phyloP scores from a whole-genome alignment of 345 rosid species.

The Psidium guajava region DNA sequence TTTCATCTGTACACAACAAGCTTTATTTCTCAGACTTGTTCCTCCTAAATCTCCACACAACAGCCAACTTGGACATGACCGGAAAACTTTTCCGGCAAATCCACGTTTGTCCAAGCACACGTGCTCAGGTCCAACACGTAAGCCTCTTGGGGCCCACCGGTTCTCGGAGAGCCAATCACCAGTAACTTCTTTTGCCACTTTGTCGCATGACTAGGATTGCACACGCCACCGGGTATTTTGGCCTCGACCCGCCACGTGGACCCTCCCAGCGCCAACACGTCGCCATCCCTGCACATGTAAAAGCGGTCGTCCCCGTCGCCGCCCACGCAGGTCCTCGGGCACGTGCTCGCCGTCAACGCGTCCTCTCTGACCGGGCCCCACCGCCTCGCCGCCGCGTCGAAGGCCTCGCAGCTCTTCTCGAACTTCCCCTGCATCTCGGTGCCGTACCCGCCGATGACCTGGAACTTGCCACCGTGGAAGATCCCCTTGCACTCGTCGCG shows the following conservation, averaged over 20 bases:
- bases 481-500: conserved; percentile 69
- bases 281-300: conserved; percentile 30
- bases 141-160: conserved; percentile 20
- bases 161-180: conserved; percentile 42
- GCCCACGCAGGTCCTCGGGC: conserved; percentile 24
- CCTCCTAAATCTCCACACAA: conserved; percentile 31
- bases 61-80: conserved; percentile 69
- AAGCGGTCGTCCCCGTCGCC: conserved; percentile 7
- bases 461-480: conserved; percentile 51
- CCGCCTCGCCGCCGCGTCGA: conserved; percentile 23
- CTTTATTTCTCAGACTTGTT: neutral
- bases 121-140: conserved; percentile 20
- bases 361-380: conserved; percentile 31
- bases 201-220: conserved; percentile 16
- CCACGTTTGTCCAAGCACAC: conserved; percentile 34
- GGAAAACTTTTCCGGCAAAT: conserved; percentile 10
- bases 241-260: conserved; percentile 35
- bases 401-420: conserved; percentile 29
- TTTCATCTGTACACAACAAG: neutral
- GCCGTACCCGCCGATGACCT: conserved; percentile 66
- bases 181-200: conserved; percentile 28
- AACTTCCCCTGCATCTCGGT: conserved; percentile 75
- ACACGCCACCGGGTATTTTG: conserved; percentile 42
- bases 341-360: conserved; percentile 1
- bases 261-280: conserved; percentile 7